Conservation (phyloP, 1,284 basidiomycete species). For the Cryptococcus sp. region DNA sequence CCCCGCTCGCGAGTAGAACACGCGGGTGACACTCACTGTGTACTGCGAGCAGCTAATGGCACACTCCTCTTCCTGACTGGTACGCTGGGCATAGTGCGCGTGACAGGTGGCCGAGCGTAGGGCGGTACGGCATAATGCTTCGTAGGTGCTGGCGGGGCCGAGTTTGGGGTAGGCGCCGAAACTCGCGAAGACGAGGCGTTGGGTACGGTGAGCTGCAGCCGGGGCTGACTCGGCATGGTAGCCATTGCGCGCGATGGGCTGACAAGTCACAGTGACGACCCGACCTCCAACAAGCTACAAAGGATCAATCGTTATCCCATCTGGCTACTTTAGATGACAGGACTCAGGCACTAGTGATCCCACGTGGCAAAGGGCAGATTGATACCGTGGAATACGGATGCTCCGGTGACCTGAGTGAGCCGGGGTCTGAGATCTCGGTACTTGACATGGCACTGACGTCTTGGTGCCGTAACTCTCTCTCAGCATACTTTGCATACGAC, state of each 20-base stretch:
- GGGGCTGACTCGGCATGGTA: background rate
- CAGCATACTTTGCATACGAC: too few relatives aligned
- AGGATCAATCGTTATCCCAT: too few relatives aligned
- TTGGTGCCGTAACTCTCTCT: too few relatives aligned
- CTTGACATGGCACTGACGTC: too few relatives aligned
- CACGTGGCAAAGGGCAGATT: too few relatives aligned
- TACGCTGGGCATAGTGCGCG: background rate
- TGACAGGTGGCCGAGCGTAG: background rate
- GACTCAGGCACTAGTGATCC: too few relatives aligned
- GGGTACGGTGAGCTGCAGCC: constrained; percentile 10
- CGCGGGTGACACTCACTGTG: constrained; percentile 14
- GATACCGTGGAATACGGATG: too few relatives aligned
- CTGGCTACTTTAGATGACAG: too few relatives aligned
- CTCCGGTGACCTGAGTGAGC: too few relatives aligned
- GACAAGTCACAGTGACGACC: background rate
- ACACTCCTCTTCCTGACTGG: constrained; percentile 14
- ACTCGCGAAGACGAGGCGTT: constrained; percentile 2
- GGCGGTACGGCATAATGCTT: background rate
- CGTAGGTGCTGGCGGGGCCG: constrained; percentile 6
- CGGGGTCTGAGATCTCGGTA: too few relatives aligned
- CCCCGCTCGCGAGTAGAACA: background rate
- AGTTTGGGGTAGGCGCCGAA: constrained; percentile 10
- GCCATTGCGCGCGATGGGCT: background rate
- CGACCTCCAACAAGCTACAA: too few relatives aligned
- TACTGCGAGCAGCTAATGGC: constrained; percentile 12